Percentiles rank a stretch among this genome's conserved stretches.
These are phyloP conservation scores for Colletotrichum orbiculare DNA, from an alignment of 2,329 filamentous ascomycete species.

Conservation along the genomic window DNA sequence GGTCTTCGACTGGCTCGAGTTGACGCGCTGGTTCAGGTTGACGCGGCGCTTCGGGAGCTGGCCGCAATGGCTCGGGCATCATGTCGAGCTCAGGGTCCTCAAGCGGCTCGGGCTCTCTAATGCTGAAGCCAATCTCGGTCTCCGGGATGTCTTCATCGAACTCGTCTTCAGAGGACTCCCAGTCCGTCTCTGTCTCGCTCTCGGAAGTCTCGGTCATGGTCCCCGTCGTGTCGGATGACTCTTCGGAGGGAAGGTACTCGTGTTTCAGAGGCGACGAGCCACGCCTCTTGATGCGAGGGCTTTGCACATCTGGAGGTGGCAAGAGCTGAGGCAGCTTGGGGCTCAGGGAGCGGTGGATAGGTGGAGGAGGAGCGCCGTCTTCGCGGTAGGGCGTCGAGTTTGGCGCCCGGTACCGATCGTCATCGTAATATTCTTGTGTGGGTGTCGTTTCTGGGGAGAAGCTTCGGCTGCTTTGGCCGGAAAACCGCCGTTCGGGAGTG, in stretches of 20 bases:
- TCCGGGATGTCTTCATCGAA: slow-evolving; percentile 71
- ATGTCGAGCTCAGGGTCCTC: slow-evolving; percentile 38
- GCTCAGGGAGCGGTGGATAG: slow-evolving; percentile 60
- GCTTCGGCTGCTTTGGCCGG: slow-evolving; percentile 42
- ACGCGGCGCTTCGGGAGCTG: background rate
- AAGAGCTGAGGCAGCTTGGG: slow-evolving; percentile 50
- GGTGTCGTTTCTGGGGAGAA: slow-evolving; percentile 51
- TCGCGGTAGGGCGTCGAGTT: slow-evolving; percentile 55
- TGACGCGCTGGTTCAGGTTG: background rate
- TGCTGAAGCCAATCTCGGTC: slow-evolving; percentile 68
- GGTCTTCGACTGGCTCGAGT: background rate
- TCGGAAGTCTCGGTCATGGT: slow-evolving; percentile 58
- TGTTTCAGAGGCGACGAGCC: slow-evolving; percentile 96
- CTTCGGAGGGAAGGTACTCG: slow-evolving; percentile 89
- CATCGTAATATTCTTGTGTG: slow-evolving; percentile 51
- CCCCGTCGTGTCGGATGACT: slow-evolving; percentile 70
- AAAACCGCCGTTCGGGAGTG: slow-evolving; percentile 48
- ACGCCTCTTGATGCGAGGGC: slow-evolving; percentile 69
- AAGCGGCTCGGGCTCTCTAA: slow-evolving; percentile 52
- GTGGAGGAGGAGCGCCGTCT: slow-evolving; percentile 67
- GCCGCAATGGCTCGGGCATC: slow-evolving; percentile 38
- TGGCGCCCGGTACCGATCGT: slow-evolving; percentile 47
- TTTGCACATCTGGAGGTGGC: slow-evolving; percentile 60
- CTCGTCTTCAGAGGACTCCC: slow-evolving; percentile 63
- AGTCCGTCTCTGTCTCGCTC: slow-evolving; percentile 56